Percentiles rank a stretch among this genome's conserved stretches.
phyloP scores from a whole-genome alignment of 305 asterid genomes.

The Solanum hybrid region DNA sequence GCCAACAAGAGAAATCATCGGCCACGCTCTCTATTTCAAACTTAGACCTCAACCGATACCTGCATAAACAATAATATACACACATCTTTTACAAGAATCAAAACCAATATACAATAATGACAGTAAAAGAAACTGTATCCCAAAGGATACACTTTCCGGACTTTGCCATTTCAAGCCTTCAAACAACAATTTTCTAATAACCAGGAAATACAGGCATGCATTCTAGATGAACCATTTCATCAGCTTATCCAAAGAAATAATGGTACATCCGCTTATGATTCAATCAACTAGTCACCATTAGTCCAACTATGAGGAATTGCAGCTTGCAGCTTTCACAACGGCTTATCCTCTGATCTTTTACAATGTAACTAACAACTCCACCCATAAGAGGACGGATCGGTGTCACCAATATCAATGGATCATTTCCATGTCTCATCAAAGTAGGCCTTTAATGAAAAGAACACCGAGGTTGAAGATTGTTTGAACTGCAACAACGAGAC shows the following conservation, averaged over 20 bases:
- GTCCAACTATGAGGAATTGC: not conserved
- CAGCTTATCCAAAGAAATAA: not conserved
- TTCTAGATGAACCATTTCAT: not conserved
- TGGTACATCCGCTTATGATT: not conserved
- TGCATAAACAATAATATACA: constrained; percentile 14
- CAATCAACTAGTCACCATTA: not conserved
- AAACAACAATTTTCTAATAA: not conserved
- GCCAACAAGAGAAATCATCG: constrained; percentile 74
- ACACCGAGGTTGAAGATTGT: not conserved
- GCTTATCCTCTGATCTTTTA: not conserved
- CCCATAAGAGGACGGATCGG: not conserved
- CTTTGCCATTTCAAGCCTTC: not conserved
- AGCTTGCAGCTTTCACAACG: not conserved
- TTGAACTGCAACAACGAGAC: not conserved
- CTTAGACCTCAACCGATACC: constrained; percentile 78
- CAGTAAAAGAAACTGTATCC: not conserved
- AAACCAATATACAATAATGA: not conserved
- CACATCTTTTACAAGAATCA: not conserved
- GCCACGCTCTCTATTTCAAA: constrained; percentile 67
- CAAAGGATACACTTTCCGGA: not conserved
- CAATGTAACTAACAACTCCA: not conserved
- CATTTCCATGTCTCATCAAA: not conserved
- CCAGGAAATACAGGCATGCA: not conserved
- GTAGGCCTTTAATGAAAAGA: not conserved
- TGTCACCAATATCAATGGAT: not conserved